Evolutionary conservation across 2,329 filamentous ascomycete genomes (phyloP).

Genomic region (Pseudogymnoascus sp.): DNA sequence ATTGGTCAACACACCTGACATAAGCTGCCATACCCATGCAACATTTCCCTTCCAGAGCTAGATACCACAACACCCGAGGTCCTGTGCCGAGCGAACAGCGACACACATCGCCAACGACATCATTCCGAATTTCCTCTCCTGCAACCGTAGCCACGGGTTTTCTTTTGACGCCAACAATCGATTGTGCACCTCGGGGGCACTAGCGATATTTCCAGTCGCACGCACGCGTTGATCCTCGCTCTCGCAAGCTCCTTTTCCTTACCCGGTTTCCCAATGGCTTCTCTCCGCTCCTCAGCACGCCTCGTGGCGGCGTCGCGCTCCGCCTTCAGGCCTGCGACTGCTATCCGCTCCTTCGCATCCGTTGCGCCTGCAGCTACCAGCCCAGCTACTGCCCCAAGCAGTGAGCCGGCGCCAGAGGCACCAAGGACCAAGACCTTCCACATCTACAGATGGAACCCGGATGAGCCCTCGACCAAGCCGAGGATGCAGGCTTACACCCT

Average conservation of each 20-base stretch:
- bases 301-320: constrained; percentile 39
- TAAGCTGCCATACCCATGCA: constrained; percentile 1
- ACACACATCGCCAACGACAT: constrained; percentile 9
- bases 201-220: not conserved
- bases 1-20: constrained; percentile 3
- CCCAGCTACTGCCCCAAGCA: constrained; percentile 30
- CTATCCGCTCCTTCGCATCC: constrained; percentile 46
- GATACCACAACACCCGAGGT: constrained; percentile 10
- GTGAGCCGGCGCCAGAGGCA: constrained; percentile 43
- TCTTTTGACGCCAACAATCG: not conserved
- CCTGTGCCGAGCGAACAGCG: constrained; percentile 4
- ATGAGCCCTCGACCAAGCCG: constrained; percentile 85
- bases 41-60: constrained; percentile 7
- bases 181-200: constrained; percentile 8
- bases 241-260: constrained; percentile 7
- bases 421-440: constrained; percentile 87
- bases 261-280: constrained; percentile 40
- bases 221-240: not conserved
- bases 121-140: constrained; percentile 1
- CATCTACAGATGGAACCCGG: constrained; percentile 98
- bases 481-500: constrained; percentile 91
- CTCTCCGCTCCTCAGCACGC: constrained; percentile 50
- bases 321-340: constrained; percentile 28
- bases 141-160: constrained; percentile 4
- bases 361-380: constrained; percentile 29